A percentile compares a stretch with the other conserved stretches of the same genome.
Evolutionary conservation across 495 filamentous ascomycete species (phyloP).

Genomic region (Neurospora tetraspora): DNA sequence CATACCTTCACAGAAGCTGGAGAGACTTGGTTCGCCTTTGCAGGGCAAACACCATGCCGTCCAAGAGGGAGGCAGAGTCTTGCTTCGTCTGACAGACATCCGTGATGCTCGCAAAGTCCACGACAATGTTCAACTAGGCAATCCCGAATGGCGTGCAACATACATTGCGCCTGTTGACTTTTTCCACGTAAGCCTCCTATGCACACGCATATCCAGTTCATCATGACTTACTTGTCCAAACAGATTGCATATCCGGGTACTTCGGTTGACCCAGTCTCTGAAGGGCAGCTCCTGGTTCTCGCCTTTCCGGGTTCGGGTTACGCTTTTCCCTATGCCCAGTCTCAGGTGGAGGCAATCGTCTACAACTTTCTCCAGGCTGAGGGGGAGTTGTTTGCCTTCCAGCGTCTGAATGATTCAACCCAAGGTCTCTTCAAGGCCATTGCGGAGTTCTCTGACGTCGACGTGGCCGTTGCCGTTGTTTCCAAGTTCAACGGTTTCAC

Average conservation of each 20-base stretch:
- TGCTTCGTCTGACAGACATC: slow-evolving; percentile 48
- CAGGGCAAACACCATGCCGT: slow-evolving; percentile 23
- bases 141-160: slow-evolving; percentile 39
- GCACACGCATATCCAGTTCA: background rate
- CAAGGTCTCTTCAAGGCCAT: slow-evolving; percentile 23
- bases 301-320: slow-evolving; percentile 21
- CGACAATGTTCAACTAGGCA: slow-evolving; percentile 31
- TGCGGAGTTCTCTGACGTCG: slow-evolving; percentile 47
- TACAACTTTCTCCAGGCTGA: slow-evolving; percentile 39
- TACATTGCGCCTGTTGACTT: slow-evolving; percentile 40
- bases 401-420: slow-evolving; percentile 25
- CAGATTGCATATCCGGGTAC: slow-evolving; percentile 16
- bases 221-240: slow-evolving; percentile 1
- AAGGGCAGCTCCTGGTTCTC: slow-evolving; percentile 43
- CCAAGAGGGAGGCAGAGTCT: slow-evolving; percentile 28
- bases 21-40: slow-evolving; percentile 16
- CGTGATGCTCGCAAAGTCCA: slow-evolving; percentile 42
- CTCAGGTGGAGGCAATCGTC: slow-evolving; percentile 32
- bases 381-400: slow-evolving; percentile 46
- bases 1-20: slow-evolving; percentile 20
- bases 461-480: slow-evolving; percentile 24
- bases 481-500: slow-evolving; percentile 34
- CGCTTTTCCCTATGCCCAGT: slow-evolving; percentile 7
- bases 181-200: slow-evolving; percentile 17
- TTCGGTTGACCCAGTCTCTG: slow-evolving; percentile 27